A percentile compares a stretch with the other conserved stretches of the same genome.
Conservation (phyloP, 768 basidiomycete species). For the Termitomyces sp. region DNA sequence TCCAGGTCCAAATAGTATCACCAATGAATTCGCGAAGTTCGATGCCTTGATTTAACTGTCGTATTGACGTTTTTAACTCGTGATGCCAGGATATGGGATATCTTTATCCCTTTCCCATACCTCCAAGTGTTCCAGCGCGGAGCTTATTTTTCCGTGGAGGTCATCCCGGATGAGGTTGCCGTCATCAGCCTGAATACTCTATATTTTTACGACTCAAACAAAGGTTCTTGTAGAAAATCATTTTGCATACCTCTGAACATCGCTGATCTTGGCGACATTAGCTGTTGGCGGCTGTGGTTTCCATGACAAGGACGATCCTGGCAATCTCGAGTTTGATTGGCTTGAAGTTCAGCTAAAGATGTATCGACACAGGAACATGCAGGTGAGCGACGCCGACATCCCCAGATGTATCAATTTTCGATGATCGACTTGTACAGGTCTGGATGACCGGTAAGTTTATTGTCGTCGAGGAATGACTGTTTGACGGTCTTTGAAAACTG, state of each 20-base stretch:
- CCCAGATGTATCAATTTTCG: background rate
- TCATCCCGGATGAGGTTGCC: conserved; percentile 70
- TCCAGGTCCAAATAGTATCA: conserved; percentile 65
- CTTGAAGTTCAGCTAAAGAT: conserved; percentile 75
- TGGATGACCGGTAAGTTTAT: conserved; percentile 39
- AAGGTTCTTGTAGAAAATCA: conserved; percentile 43
- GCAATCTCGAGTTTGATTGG: conserved; percentile 88
- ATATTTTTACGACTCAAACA: conserved; percentile 89
- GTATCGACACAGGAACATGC: conserved; percentile 69
- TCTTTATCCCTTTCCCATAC: conserved; percentile 76
- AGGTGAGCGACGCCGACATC: conserved; percentile 42
- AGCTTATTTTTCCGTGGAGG: conserved; percentile 80
- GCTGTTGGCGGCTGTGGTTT: conserved; percentile 75
- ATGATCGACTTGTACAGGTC: conserved; percentile 23
- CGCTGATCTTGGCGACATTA: conserved; percentile 24
- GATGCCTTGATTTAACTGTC: conserved; percentile 21
- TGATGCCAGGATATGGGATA: conserved; percentile 65
- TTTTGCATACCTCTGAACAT: conserved; percentile 2
- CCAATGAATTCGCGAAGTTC: conserved; percentile 65
- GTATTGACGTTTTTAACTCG: conserved; percentile 11
- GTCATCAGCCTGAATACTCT: conserved; percentile 87
- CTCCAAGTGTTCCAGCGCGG: conserved; percentile 83
- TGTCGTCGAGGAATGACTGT: conserved; percentile 1
- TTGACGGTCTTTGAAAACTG: conserved; percentile 3
- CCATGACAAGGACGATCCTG: conserved; percentile 69